Base-by-base conservation (phyloP, 2,329 filamentous ascomycete species). In the Ophiocordyceps camponoti-leonardi region DNA sequence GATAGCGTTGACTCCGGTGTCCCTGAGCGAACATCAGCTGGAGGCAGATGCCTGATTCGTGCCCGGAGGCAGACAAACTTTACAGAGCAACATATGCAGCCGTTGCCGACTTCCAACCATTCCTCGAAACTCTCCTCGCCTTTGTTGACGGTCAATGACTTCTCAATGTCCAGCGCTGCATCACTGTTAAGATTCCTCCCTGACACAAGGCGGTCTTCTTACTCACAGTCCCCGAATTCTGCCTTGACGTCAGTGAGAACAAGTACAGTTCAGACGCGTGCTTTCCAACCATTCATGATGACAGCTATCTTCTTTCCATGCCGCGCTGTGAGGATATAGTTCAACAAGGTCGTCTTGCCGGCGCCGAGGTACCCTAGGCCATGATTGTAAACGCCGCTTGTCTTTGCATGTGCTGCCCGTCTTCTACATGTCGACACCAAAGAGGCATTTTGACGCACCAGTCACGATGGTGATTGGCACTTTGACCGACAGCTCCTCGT, bases 231-330 rank as follows among this genome's bases (percentile, higher is more conserved):
- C 47, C 84, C 84, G 60, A 88, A 88, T 64, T 88, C 84, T 86
- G 4, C 26, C 13, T 4, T 19, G 10, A n/a, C 3, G 44, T 48
- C 18, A 48, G 26, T 26, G 19, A 11, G 10, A 28, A 35, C 28
- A 40, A 12, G 18, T 7, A 20, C 4, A 20, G 18, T 14, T 26
- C 19, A 22, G 44, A 18, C 40, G 5, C 6, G 8, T 37, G 45
- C 6, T 8, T 28, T 39, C 46, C 47, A 49, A 58, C 86, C 87
- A 62, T 98, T 98, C 68, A 98, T 77, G 47, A 98, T 96, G 14
- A 98, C 92, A 12, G 92, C 92, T 61, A 98, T 92, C 58, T 87
- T 94, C 71, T 96, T 96, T 61, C 90, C 90, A 71, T 98, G 92
- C 49, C 90, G 81, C 47, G 88, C 87, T 26, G 83, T 94, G 45